Percentiles rank a stretch among this genome's conserved stretches.
These are phyloP conservation scores for Leptographium radiaticola DNA, from an alignment of 2,329 filamentous ascomycete genomes.

Conservation along the genomic window DNA sequence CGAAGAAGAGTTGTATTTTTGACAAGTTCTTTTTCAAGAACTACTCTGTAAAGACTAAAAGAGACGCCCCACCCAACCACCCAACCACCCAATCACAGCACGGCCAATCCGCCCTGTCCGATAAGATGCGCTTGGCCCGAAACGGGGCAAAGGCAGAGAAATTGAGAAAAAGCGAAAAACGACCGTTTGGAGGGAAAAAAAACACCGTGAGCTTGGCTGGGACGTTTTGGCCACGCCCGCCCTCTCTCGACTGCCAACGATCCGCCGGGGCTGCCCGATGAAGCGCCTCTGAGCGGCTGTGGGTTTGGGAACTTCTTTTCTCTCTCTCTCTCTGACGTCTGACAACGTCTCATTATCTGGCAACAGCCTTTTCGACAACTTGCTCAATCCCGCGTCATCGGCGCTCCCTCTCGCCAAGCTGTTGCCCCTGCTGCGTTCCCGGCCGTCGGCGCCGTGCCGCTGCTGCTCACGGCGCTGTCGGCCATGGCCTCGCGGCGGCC, in stretches of 20 bases:
- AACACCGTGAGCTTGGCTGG: neutral
- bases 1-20: neutral
- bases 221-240: too few relatives aligned
- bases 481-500: neutral
- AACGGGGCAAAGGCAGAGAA: neutral
- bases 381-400: neutral
- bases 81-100: constrained; percentile 6
- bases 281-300: too few relatives aligned
- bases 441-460: neutral
- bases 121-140: neutral
- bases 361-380: too few relatives aligned
- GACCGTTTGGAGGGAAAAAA: neutral
- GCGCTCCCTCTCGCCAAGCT: constrained; percentile 2
- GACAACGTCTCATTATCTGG: too few relatives aligned
- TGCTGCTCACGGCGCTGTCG: neutral
- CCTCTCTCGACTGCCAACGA: too few relatives aligned
- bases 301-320: too few relatives aligned
- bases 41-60: too few relatives aligned
- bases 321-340: too few relatives aligned
- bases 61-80: too few relatives aligned
- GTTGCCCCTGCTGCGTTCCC: neutral
- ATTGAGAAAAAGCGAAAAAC: neutral
- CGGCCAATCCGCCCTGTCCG: neutral
- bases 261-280: too few relatives aligned
- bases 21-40: too few relatives aligned